These are phyloP conservation scores for Termitomyces heimii DNA, from an alignment of 768 basidiomycete species.

Conservation along the genomic window DNA sequence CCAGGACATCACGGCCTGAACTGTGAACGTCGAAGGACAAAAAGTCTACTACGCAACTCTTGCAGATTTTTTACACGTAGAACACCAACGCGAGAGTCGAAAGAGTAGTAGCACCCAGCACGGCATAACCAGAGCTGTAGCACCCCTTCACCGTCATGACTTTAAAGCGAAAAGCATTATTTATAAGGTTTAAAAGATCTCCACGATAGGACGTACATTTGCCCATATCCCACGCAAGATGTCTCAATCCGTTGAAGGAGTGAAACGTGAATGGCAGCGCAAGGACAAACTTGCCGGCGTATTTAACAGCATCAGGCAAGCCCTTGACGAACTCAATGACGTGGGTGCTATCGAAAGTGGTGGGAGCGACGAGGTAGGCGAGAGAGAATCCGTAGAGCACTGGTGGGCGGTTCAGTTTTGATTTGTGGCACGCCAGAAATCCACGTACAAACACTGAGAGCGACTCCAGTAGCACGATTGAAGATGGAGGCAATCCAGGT, in stretches of 20 bases:
- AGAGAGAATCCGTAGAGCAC: slow-evolving; percentile 87
- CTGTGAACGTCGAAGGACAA: neutral
- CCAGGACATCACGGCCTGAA: neutral
- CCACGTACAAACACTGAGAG: slow-evolving; percentile 68
- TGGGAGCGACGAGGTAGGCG: slow-evolving; percentile 79
- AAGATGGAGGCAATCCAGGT: slow-evolving; percentile 87
- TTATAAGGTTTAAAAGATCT: neutral
- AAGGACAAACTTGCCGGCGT: slow-evolving; percentile 68
- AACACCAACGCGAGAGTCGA: slow-evolving; percentile 69
- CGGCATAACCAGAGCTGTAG: slow-evolving; percentile 79
- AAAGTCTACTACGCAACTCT: neutral
- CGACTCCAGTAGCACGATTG: slow-evolving; percentile 82
- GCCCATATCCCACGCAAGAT: slow-evolving; percentile 85
- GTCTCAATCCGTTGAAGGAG: slow-evolving; percentile 83
- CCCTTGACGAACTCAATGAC: slow-evolving; percentile 66
- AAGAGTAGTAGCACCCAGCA: slow-evolving; percentile 72
- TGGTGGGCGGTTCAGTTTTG: slow-evolving; percentile 19
- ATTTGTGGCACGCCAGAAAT: neutral
- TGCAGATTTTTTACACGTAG: slow-evolving; percentile 20
- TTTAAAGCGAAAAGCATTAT: slow-evolving; percentile 21
- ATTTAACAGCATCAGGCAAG: slow-evolving; percentile 75
- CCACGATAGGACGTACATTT: slow-evolving; percentile 49
- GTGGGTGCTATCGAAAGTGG: slow-evolving; percentile 72
- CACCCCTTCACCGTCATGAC: slow-evolving; percentile 78
- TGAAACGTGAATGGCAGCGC: slow-evolving; percentile 91